A percentile compares a stretch with the other conserved stretches of the same genome.
Conservation (phyloP, 192 early-diverging fungal genomes). For the Rhizoclosmatium sp. region DNA sequence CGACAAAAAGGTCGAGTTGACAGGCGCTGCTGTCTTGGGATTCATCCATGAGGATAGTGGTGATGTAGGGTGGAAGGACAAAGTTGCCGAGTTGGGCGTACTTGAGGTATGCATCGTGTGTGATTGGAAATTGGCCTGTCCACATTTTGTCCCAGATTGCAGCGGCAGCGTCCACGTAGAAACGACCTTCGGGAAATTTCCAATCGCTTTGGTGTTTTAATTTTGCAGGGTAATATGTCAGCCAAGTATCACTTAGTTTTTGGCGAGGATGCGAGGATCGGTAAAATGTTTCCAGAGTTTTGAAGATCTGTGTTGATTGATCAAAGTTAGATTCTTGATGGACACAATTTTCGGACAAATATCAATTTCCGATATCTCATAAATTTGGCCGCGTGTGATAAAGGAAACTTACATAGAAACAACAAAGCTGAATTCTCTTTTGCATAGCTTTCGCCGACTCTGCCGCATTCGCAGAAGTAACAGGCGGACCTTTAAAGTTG, state of each 20-base stretch:
- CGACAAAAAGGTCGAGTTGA: conserved; percentile 40
- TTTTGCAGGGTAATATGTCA: conserved; percentile 36
- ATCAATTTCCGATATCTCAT: too few species aligned
- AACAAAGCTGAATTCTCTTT: neutral
- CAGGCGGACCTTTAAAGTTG: neutral
- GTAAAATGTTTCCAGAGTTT: conserved; percentile 36
- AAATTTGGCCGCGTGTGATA: too few species aligned
- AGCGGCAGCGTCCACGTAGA: conserved; percentile 19
- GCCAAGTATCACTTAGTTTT: conserved; percentile 6
- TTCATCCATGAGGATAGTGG: conserved; percentile 35
- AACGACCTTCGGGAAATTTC: conserved; percentile 12
- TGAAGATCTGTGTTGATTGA: conserved; percentile 16
- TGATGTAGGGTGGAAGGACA: conserved; percentile 2
- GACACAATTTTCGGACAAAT: too few species aligned
- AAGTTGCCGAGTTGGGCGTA: conserved; percentile 33
- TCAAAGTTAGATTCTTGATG: too few species aligned
- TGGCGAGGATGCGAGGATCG: neutral
- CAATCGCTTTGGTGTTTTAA: conserved; percentile 18
- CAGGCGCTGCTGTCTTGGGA: conserved; percentile 35
- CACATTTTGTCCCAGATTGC: conserved; percentile 35
- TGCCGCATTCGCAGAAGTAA: too few species aligned
- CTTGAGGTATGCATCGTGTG: conserved; percentile 36
- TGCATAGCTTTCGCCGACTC: neutral
- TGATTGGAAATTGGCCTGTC: conserved; percentile 28
- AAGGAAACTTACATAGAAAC: neutral